These are phyloP conservation scores for Proliferodiscus dingleyae DNA, from an alignment of 2,329 filamentous ascomycete species.

Conservation along the genomic window DNA sequence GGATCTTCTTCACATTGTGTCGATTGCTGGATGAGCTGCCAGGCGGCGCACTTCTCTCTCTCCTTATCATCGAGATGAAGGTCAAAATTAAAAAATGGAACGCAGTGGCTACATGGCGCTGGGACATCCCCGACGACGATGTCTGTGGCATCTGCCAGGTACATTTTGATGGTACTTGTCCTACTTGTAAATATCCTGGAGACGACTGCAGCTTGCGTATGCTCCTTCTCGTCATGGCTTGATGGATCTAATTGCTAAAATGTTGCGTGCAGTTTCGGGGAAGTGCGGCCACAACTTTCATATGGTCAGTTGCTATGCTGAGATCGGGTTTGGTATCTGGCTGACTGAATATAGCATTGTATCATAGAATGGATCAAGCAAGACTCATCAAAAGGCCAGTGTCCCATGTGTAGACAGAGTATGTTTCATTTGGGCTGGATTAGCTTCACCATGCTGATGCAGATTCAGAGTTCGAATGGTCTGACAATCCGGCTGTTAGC, in stretches of 20 bases:
- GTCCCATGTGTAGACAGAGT: conserved; percentile 98
- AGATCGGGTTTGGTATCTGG: neutral
- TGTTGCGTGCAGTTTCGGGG: conserved; percentile 65
- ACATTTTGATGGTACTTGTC: conserved; percentile 95
- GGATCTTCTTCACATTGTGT: too few relatives aligned
- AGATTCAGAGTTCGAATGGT: conserved; percentile 47
- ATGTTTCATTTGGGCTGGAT: conserved; percentile 30
- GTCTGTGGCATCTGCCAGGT: conserved; percentile 98
- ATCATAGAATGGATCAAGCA: conserved; percentile 95
- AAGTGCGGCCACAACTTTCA: conserved; percentile 98
- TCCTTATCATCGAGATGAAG: conserved; percentile 60
- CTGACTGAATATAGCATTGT: conserved; percentile 63
- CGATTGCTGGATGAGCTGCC: too few relatives aligned
- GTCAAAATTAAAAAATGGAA: conserved; percentile 92
- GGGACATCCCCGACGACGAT: conserved; percentile 96
- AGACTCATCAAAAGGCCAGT: conserved; percentile 87
- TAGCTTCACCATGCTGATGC: neutral
- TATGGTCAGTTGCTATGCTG: conserved; percentile 57
- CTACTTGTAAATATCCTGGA: conserved; percentile 95
- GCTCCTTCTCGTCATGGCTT: conserved; percentile 29
- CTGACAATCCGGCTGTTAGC: conserved; percentile 11
- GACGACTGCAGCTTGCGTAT: conserved; percentile 89
- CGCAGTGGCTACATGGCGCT: conserved; percentile 92
- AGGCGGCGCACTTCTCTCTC: too few relatives aligned
- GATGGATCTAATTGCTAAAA: conserved; percentile 2